Conservation (phyloP, 2,329 filamentous ascomycete species). For the Ramularia endophylla region DNA sequence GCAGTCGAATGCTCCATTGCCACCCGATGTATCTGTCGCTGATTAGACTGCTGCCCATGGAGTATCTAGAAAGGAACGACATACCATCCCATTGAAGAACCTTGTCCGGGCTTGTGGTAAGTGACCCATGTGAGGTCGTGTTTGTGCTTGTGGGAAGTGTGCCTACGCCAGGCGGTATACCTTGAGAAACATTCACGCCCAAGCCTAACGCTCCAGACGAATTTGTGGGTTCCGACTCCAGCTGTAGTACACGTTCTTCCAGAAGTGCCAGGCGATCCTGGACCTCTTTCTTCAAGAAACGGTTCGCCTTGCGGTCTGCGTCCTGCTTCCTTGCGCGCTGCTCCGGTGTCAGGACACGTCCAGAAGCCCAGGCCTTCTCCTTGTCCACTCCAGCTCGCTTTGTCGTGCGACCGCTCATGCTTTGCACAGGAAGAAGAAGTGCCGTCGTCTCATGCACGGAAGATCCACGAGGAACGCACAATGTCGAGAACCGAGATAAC, state of each 20-base stretch:
- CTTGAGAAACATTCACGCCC: not conserved
- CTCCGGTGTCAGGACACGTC: constrained; percentile 19
- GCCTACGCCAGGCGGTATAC: not conserved
- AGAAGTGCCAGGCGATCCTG: constrained; percentile 18
- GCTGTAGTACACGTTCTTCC: constrained; percentile 15
- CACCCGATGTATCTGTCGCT: not conserved
- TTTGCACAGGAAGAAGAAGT: not conserved
- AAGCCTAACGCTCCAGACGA: no score
- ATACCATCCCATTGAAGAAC: not conserved
- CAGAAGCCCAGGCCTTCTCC: constrained; percentile 19
- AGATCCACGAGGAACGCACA: not conserved
- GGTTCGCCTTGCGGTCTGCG: constrained; percentile 20
- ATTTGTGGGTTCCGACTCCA: constrained; percentile 7
- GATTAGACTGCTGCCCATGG: no score
- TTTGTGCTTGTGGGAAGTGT: not conserved
- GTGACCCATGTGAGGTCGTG: not conserved
- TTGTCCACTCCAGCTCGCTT: constrained; percentile 7
- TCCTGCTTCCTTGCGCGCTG: constrained; percentile 21
- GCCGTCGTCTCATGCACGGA: not conserved
- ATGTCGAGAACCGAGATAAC: no score
- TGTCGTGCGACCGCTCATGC: constrained; percentile 20
- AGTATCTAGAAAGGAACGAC: not conserved
- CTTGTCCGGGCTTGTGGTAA: not conserved
- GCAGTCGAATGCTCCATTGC: not conserved
- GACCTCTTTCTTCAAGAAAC: constrained; percentile 22